A percentile compares a stretch with the other conserved stretches of the same genome.
Conservation (phyloP, 2,329 filamentous ascomycete species). For the Ilyonectria mors-panacis region DNA sequence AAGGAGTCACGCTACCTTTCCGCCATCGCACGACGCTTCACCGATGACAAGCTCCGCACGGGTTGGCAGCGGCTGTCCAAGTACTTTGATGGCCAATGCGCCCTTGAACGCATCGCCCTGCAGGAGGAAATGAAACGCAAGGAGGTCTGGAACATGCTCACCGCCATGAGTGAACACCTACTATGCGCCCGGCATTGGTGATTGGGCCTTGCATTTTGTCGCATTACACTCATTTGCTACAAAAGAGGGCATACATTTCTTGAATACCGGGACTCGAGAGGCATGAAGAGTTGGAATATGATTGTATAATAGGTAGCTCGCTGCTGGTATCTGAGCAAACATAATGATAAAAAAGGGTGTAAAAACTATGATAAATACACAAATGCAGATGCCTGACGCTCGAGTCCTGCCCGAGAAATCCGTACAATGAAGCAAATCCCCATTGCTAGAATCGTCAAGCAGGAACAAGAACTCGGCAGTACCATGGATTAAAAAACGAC, state of each 20-base stretch:
- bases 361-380: constrained; percentile 49
- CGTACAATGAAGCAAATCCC: constrained; percentile 27
- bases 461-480: constrained; percentile 21
- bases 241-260: too few species aligned
- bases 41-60: constrained; percentile 71
- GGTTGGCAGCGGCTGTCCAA: constrained; percentile 83
- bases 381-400: constrained; percentile 33
- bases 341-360: constrained; percentile 46
- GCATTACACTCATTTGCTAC: not conserved
- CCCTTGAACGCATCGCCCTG: constrained; percentile 89
- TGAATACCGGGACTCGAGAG: not conserved
- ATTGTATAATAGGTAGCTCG: constrained; percentile 41
- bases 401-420: constrained; percentile 33
- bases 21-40: constrained; percentile 70
- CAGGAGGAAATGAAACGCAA: constrained; percentile 90
- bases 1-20: constrained; percentile 81
- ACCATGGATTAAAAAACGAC: constrained; percentile 27
- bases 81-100: constrained; percentile 89
- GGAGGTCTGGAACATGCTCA: constrained; percentile 78
- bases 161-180: constrained; percentile 77
- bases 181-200: constrained; percentile 80
- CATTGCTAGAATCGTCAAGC: constrained; percentile 25
- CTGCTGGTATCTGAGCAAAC: constrained; percentile 48
- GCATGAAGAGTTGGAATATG: constrained; percentile 34
- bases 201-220: constrained; percentile 13